phyloP scores from a whole-genome alignment of 371 early-diverging fungal species.

The Apophysomyces sp. region DNA sequence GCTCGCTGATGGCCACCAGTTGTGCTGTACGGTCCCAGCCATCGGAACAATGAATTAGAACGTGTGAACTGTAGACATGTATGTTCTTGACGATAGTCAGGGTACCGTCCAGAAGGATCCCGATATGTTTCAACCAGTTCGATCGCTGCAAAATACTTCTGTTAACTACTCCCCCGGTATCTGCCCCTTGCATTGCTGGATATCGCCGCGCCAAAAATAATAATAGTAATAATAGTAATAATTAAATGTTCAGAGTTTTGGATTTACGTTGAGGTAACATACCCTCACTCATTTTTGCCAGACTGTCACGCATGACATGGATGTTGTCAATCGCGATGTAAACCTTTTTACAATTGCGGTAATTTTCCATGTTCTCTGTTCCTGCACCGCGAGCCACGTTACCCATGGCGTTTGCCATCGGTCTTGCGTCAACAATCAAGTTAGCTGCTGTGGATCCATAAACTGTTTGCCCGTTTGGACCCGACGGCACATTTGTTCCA shows the following conservation, averaged over 20 bases:
- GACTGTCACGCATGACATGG: conserved; percentile 93
- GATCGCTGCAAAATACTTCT: conserved; percentile 58
- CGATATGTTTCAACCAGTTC: conserved; percentile 90
- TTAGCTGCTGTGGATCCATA: conserved; percentile 60
- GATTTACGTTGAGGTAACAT: conserved; percentile 2
- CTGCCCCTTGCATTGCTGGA: conserved; percentile 56
- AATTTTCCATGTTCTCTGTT: conserved; percentile 91
- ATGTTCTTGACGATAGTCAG: conserved; percentile 81
- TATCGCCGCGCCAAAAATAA: not conserved
- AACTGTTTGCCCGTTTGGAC: conserved; percentile 40
- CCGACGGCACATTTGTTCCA: conserved; percentile 51
- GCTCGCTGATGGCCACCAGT: conserved; percentile 80
- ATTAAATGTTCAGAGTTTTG: too few species aligned
- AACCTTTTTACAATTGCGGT: conserved; percentile 79
- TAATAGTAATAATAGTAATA: too few species aligned
- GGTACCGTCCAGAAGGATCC: conserved; percentile 79
- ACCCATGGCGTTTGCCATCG: conserved; percentile 91
- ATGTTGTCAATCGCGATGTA: conserved; percentile 97
- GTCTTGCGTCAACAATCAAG: conserved; percentile 94
- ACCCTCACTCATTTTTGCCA: conserved; percentile 85
- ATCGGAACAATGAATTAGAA: conserved; percentile 97
- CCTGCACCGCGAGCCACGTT: conserved; percentile 95
- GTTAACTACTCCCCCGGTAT: conserved; percentile 52
- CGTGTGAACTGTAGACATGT: conserved; percentile 76
- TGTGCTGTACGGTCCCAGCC: conserved; percentile 99